Evolutionary conservation across 225 moss, liverwort and hornwort species (phyloP).

Genomic region (Ulota crispa): DNA sequence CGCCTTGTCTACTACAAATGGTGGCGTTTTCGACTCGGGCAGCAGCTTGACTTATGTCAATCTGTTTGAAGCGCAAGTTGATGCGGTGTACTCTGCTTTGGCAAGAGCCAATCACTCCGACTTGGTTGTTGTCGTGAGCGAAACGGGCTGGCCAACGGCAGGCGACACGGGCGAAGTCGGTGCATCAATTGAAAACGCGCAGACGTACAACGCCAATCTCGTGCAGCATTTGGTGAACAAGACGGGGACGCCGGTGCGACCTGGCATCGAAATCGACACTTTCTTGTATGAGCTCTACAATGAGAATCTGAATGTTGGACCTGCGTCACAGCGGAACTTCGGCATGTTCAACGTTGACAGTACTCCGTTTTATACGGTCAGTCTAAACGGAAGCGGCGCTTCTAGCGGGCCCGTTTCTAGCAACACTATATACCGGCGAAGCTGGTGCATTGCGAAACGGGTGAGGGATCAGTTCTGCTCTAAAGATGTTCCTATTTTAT

Average conservation of each 20-base stretch:
- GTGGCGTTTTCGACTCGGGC: constrained; percentile 47
- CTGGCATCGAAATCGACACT: constrained; percentile 43
- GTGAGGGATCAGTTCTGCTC: constrained; percentile 4
- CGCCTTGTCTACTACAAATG: constrained; percentile 54
- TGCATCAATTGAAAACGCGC: constrained; percentile 52
- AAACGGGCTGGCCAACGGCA: constrained; percentile 74
- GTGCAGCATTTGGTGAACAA: constrained; percentile 41
- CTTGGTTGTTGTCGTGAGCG: constrained; percentile 58
- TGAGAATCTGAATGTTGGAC: constrained; percentile 41
- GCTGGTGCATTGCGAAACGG: constrained; percentile 46
- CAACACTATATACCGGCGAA: neutral
- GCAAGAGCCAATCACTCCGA: constrained; percentile 49
- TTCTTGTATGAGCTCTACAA: constrained; percentile 58
- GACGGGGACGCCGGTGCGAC: constrained; percentile 61
- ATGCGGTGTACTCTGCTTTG: constrained; percentile 71
- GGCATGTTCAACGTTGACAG: constrained; percentile 41
- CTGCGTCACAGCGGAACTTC: constrained; percentile 37
- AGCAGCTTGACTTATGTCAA: constrained; percentile 57
- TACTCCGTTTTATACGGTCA: constrained; percentile 34
- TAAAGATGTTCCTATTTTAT: neutral
- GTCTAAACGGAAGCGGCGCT: constrained; percentile 27
- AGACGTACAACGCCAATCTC: constrained; percentile 68
- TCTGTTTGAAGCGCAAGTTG: constrained; percentile 70
- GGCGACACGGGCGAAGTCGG: constrained; percentile 58
- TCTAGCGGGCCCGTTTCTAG: neutral